Evolutionary conservation across 2,329 filamentous ascomycete genomes (phyloP).

Genomic region (Tricladium varicosporioides): DNA sequence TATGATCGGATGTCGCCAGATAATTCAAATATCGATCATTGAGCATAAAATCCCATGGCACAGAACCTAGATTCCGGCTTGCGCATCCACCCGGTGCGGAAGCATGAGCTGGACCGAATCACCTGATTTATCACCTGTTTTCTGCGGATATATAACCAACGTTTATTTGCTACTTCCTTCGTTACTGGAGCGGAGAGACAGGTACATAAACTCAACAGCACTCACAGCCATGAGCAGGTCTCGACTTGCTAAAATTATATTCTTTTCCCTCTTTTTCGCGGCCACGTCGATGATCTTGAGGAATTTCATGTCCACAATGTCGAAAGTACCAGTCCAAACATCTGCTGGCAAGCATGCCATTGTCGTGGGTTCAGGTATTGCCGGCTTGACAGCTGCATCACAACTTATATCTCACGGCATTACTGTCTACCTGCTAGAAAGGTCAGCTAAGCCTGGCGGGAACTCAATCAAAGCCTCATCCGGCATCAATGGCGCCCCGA

Average conservation of each 20-base stretch:
- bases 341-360: conserved; percentile 41
- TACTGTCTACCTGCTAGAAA: conserved; percentile 57
- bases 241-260: not conserved
- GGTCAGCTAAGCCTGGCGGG: conserved; percentile 57
- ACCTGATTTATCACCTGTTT: not conserved
- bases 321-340: not conserved
- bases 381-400: conserved; percentile 58
- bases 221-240: not conserved
- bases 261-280: conserved; percentile 12
- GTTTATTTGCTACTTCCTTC: not conserved
- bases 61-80: not conserved
- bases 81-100: not conserved
- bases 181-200: not conserved
- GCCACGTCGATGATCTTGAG: conserved; percentile 15
- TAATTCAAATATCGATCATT: too few relatives aligned
- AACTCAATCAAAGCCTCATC: conserved; percentile 68
- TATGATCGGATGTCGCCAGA: too few relatives aligned
- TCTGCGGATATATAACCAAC: not conserved
- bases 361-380: conserved; percentile 63
- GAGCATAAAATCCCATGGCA: not conserved
- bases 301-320: conserved; percentile 5
- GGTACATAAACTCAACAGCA: not conserved
- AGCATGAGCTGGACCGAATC: not conserved
- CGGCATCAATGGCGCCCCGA: conserved; percentile 62
- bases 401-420: conserved; percentile 52